phyloP scores from a whole-genome alignment of 2,329 filamentous ascomycete genomes.

The Hypoxylon sp. region DNA sequence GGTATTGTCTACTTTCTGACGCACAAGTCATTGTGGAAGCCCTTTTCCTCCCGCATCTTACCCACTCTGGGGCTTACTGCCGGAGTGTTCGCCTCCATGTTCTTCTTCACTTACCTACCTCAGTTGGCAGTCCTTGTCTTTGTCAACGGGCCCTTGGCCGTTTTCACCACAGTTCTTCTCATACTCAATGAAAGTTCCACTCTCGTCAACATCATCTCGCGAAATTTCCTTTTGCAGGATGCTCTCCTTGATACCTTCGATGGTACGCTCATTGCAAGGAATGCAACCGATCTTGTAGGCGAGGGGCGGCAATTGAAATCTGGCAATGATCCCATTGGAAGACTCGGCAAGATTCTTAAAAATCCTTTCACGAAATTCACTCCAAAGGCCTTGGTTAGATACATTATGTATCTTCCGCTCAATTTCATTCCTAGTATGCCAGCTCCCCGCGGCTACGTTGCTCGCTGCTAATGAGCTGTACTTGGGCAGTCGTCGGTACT shows the following conservation, averaged over 20 bases:
- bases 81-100: slow-evolving; percentile 84
- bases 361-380: slow-evolving; percentile 71
- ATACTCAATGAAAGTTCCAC: slow-evolving; percentile 75
- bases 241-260: slow-evolving; percentile 92
- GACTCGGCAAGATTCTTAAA: slow-evolving; percentile 71
- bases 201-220: slow-evolving; percentile 70
- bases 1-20: slow-evolving; percentile 73
- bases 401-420: slow-evolving; percentile 88
- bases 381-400: slow-evolving; percentile 77
- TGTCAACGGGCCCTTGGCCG: slow-evolving; percentile 85
- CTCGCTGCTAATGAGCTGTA: slow-evolving; percentile 7
- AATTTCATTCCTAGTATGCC: slow-evolving; percentile 84
- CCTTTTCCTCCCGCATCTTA: slow-evolving; percentile 68
- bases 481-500: slow-evolving; percentile 80
- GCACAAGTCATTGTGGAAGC: slow-evolving; percentile 71
- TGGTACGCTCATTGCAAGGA: slow-evolving; percentile 71
- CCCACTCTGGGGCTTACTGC: slow-evolving; percentile 79
- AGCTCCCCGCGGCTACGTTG: neutral
- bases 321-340: slow-evolving; percentile 69
- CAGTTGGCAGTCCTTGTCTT: slow-evolving; percentile 87
- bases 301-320: slow-evolving; percentile 81
- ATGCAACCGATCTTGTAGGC: slow-evolving; percentile 74
- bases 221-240: slow-evolving; percentile 84
- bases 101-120: slow-evolving; percentile 87
- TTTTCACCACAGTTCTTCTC: slow-evolving; percentile 79